Evolutionary conservation across 2,329 filamentous ascomycete genomes (phyloP).

Genomic region (Lasiodiplodia hormozganensis): DNA sequence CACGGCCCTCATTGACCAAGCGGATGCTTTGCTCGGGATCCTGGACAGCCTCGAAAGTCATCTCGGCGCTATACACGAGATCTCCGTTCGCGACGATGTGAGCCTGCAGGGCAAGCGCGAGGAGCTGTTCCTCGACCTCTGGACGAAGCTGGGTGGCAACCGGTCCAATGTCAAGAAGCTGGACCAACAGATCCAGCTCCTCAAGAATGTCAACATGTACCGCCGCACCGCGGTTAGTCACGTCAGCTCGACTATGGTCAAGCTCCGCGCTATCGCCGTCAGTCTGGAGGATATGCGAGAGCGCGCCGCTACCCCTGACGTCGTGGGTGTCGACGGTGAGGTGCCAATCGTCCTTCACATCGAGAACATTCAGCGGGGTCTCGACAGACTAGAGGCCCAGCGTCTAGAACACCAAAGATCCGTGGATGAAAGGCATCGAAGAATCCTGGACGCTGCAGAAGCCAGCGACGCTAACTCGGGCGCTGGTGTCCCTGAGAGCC

Average conservation of each 20-base stretch:
- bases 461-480: not conserved
- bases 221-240: constrained; percentile 70
- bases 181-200: constrained; percentile 67
- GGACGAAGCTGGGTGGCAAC: constrained; percentile 78
- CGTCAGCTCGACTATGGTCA: constrained; percentile 72
- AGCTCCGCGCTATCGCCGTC: constrained; percentile 75
- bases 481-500: not conserved
- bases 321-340: constrained; percentile 47
- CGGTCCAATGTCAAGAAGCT: constrained; percentile 65
- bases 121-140: constrained; percentile 72
- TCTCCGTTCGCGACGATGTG: constrained; percentile 69
- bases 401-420: constrained; percentile 64
- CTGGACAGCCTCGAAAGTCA: constrained; percentile 73
- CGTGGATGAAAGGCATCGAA: constrained; percentile 60
- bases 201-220: constrained; percentile 71
- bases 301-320: constrained; percentile 70
- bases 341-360: constrained; percentile 74
- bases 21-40: constrained; percentile 69
- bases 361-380: constrained; percentile 73
- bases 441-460: constrained; percentile 1
- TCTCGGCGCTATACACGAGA: constrained; percentile 72
- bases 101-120: constrained; percentile 66
- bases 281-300: constrained; percentile 75
- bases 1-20: constrained; percentile 70
- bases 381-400: constrained; percentile 73